Conservation (phyloP, 148 eudicot genomes). For the Rhododendron simsii region DNA sequence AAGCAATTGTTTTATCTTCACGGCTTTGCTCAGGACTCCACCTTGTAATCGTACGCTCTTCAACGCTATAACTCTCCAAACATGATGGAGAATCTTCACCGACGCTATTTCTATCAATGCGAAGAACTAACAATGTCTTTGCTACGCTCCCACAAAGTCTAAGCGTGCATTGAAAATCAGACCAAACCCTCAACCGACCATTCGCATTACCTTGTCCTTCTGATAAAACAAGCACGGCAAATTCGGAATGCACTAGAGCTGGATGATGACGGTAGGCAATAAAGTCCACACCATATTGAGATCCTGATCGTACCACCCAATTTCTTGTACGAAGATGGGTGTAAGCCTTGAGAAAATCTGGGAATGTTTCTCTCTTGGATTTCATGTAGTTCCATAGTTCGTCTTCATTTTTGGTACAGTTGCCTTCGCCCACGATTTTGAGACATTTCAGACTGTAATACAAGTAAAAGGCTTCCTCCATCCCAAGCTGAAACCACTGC, state of each 20-base stretch:
- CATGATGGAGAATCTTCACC: constrained; percentile 27
- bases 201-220: constrained; percentile 13
- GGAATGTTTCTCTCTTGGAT: constrained; percentile 37
- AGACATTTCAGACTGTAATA: constrained; percentile 49
- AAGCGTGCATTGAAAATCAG: constrained; percentile 64
- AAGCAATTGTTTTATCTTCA: constrained; percentile 25
- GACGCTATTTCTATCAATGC: constrained; percentile 22
- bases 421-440: constrained; percentile 34
- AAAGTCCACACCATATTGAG: constrained; percentile 73
- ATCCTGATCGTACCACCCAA: constrained; percentile 77
- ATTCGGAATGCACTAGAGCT: constrained; percentile 72
- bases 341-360: constrained; percentile 49
- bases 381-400: constrained; percentile 59
- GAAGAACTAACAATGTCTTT: constrained; percentile 60
- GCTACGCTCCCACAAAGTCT: constrained; percentile 82
- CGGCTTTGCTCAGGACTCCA: constrained; percentile 67
- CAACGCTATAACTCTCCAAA: constrained; percentile 38
- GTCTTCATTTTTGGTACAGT: constrained; percentile 20
- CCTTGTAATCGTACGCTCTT: constrained; percentile 48
- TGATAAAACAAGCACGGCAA: constrained; percentile 56
- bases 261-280: constrained; percentile 85
- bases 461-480: constrained; percentile 68
- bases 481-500: constrained; percentile 59
- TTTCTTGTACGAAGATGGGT: constrained; percentile 59
- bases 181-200: constrained; percentile 61